Base-by-base conservation (phyloP, 371 early-diverging fungal genomes). In the Antonospora locustae region DNA sequence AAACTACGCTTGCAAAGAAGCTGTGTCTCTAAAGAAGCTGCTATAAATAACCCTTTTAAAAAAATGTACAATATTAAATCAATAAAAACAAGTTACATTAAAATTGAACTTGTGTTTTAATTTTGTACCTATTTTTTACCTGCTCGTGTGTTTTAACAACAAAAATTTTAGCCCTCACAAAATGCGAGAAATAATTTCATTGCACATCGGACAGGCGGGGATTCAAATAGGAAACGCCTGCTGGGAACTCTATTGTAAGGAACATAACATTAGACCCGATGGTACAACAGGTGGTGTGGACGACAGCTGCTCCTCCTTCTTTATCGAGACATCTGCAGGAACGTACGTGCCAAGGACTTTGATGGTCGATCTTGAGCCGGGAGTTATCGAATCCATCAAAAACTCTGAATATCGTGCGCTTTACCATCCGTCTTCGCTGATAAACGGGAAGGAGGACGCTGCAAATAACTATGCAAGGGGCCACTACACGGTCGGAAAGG, bases 391-490 rank as follows among this genome's bases (percentile, higher is more conserved):
- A 67, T 86, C 87, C 72, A 88, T 95, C 61, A 86, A 90, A 67
- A 84, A 81, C 63, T 86, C 90, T 64, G 80, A 86, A 67, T 95
- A 90, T 80, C 82, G 86, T 25, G 84, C 87, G 69, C 78, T 95
- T 49, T 97, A 88, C 82, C 94, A 93, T 79, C 98, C 98, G 54
- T 86, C 87, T 70, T 87, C 88, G 80, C 79, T 95, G 70, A 90
- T 95, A 77, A 83, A 84, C 61, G 93, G 93, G 69, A 90, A 91
- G 80, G 92, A 91, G 77, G 93, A 91, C 77, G 95, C 95, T 28
- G 95, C 92, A 71, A 92, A 95, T 82, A 92, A 92, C 84, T 95
- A 91, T 74, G 95, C 95, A 47, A 84, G 92, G 81, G 95, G 95
- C 71, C 90, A 95, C 80, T 95, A 92, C 81, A 92, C 95, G 50